Base-by-base conservation (phyloP, 495 filamentous ascomycete genomes). In the Cercophora sp. region DNA sequence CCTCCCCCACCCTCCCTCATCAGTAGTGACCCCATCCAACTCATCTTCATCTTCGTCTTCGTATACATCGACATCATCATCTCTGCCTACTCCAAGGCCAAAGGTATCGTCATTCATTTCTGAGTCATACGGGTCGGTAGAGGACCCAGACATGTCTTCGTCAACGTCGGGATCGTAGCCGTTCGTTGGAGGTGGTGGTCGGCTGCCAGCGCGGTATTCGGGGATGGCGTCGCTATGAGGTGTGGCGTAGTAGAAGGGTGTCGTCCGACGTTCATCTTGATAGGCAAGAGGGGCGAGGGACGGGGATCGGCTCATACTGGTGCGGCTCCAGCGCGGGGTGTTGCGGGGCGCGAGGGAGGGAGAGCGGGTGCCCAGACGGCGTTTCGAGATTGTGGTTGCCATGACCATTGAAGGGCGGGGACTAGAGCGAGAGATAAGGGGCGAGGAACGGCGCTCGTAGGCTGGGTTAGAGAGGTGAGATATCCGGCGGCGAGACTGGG, bases 171-270 rank as follows among this genome's bases (percentile, higher is more conserved):
- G 49, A 2, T 54, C 62, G 32, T 62, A 54, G 20, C 52, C 61
- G 25, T 59, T 54, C 5, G 51, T 36, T 9, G 46, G 39, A 1
- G 41, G 48, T 10, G 32, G n/a, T 8, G 45, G 44, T 9, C 57
- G 52, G 24, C 62, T 62, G 8, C 57, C 59, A 1, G 34, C 59
- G 0, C 60, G 58, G 15, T 36, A 43, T 26, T 65, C 56, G 2
- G 53, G 56, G 1, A 64, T 20, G 10, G 57, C 61, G 9, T 77
- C 78, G 56, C 78, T 82, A 51, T 77, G 63, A 6, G 81, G 81
- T 5, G 81, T 84, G 1, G 75, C 76, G 40, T 76, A 78, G 39
- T 70, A 79, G 40, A 71, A 74, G 2, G 75, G 78, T 0, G 79
- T 80, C 2, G 67, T 70, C 4, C 65, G 63, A 22, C 75, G 57